Evolutionary conservation across 768 basidiomycete species (phyloP).

Genomic region (Gloeostereum incarnatum): DNA sequence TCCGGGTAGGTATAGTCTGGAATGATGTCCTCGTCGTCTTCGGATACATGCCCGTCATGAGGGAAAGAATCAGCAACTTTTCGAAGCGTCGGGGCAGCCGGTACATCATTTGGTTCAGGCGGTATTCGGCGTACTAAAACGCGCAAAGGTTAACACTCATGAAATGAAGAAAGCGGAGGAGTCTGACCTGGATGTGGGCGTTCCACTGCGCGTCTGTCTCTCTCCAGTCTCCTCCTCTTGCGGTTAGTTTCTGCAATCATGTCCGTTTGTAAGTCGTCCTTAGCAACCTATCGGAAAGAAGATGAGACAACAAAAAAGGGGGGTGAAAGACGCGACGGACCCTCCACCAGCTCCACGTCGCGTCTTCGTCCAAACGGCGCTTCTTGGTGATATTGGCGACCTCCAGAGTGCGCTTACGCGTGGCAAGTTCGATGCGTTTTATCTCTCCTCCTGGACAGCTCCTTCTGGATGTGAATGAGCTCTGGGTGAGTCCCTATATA

Average conservation of each 20-base stretch:
- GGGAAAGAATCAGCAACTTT: slow-evolving; percentile 56
- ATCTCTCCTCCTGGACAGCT: slow-evolving; percentile 70
- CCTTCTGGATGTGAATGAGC: slow-evolving; percentile 69
- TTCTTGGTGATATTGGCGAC: slow-evolving; percentile 52
- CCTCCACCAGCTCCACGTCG: slow-evolving; percentile 90
- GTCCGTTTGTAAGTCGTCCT: slow-evolving; percentile 74
- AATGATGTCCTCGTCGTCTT: slow-evolving; percentile 15
- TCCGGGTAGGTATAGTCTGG: slow-evolving; percentile 30
- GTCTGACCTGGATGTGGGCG: slow-evolving; percentile 63
- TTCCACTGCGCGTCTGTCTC: slow-evolving; percentile 74
- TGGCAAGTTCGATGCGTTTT: slow-evolving; percentile 75
- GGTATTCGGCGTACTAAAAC: slow-evolving; percentile 55
- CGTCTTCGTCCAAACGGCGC: slow-evolving; percentile 60
- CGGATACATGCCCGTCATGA: slow-evolving; percentile 21
- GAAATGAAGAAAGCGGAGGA: slow-evolving; percentile 1
- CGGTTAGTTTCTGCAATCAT: slow-evolving; percentile 88
- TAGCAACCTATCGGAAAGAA: slow-evolving; percentile 41
- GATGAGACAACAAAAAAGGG: slow-evolving; percentile 5
- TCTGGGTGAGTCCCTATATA: slow-evolving; percentile 76
- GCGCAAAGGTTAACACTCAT: not conserved
- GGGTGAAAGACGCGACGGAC: slow-evolving; percentile 27
- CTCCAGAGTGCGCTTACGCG: slow-evolving; percentile 64
- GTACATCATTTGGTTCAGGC: slow-evolving; percentile 35
- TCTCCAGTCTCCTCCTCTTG: slow-evolving; percentile 76
- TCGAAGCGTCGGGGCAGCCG: slow-evolving; percentile 53